phyloP scores from a whole-genome alignment of 176 grass and related monocot species.

The Oryza nivara region DNA sequence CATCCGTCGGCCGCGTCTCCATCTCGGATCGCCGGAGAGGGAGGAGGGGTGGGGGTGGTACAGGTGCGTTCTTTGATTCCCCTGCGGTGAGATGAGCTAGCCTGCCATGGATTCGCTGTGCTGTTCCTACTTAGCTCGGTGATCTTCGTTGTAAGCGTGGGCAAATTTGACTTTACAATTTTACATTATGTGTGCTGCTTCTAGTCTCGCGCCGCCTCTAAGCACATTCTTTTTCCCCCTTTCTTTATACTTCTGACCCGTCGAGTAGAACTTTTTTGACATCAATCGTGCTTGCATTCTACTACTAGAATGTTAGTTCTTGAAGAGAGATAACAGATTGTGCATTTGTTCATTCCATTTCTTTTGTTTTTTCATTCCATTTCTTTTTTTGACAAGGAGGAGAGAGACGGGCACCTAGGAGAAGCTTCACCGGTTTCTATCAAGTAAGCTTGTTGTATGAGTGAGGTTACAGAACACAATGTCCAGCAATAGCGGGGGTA shows the following conservation, averaged over 20 bases:
- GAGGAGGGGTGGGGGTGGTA: too few species aligned
- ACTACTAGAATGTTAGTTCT: neutral
- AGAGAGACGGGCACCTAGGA: neutral
- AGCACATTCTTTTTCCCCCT: neutral
- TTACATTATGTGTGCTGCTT: neutral
- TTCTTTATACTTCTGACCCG: neutral
- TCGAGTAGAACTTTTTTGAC: neutral
- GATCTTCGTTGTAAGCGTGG: neutral
- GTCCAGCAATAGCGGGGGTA: slow-evolving; percentile 22
- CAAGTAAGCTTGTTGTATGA: neutral
- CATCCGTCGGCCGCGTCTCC: neutral
- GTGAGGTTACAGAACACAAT: slow-evolving; percentile 28
- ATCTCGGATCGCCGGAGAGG: neutral
- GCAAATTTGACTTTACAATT: neutral
- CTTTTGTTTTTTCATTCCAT: too few species aligned
- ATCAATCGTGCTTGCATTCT: neutral
- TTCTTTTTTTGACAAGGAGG: neutral
- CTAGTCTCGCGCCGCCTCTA: neutral
- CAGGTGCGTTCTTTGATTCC: neutral
- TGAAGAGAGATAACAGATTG: neutral
- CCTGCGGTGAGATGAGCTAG: neutral
- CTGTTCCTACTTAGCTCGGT: neutral
- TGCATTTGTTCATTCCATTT: slow-evolving; percentile 5
- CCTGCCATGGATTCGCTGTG: neutral
- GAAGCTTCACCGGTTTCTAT: slow-evolving; percentile 16